Percentiles rank a stretch among this genome's conserved stretches.
Evolutionary conservation across 108 stramenopile genomes (phyloP).

Genomic region (Aureococcus anophagefferens): DNA sequence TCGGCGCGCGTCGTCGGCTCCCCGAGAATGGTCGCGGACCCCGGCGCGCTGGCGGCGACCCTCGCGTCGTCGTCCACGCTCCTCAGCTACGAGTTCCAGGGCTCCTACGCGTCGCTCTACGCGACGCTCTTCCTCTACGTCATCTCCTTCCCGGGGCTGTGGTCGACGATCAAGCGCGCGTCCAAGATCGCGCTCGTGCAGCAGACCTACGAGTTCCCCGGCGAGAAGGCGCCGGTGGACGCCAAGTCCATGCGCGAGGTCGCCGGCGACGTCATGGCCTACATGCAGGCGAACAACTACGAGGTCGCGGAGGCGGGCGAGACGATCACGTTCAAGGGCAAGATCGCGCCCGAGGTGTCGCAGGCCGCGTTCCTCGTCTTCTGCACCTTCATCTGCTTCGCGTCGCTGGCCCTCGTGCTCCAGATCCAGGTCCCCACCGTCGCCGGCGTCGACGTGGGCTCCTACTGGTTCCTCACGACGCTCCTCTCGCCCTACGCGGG

Average conservation of each 20-base stretch:
- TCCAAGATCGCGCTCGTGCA: constrained; percentile 32
- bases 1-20: too few species aligned
- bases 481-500: constrained; percentile 80
- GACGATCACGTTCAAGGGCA: constrained; percentile 76
- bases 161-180: constrained; percentile 74
- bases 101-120: constrained; percentile 45
- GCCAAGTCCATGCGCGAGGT: constrained; percentile 61
- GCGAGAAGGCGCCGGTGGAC: constrained; percentile 33
- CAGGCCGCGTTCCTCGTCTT: constrained; percentile 86
- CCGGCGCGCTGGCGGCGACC: too few species aligned
- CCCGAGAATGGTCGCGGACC: too few species aligned
- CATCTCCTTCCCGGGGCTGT: constrained; percentile 75
- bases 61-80: too few species aligned
- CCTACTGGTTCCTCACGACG: constrained; percentile 69
- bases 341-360: constrained; percentile 60
- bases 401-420: constrained; percentile 74
- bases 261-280: constrained; percentile 89
- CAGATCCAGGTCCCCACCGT: constrained; percentile 69
- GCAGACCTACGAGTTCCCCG: constrained; percentile 19
- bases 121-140: constrained; percentile 75
- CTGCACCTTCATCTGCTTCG: constrained; percentile 73
- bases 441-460: too few species aligned
- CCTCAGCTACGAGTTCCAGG: too few species aligned
- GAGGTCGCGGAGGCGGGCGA: constrained; percentile 76
- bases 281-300: constrained; percentile 90